These are phyloP conservation scores for Rhodotorula graminis DNA, from an alignment of 768 basidiomycete species.

Conservation along the genomic window DNA sequence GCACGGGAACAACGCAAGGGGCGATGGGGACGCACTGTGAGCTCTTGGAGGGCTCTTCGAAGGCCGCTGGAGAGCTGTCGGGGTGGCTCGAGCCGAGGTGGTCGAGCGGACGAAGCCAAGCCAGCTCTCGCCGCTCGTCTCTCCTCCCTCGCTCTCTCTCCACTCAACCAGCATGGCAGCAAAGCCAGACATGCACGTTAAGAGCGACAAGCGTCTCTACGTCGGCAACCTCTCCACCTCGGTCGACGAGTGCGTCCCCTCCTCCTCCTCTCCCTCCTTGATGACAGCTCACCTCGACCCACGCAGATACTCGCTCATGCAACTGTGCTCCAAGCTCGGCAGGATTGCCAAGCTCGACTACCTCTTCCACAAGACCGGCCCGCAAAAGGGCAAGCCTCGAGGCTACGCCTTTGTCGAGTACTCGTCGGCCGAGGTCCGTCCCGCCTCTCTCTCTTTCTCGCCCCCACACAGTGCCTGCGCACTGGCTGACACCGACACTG, in stretches of 20 bases:
- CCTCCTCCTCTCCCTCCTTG: not conserved
- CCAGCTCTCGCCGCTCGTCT: too few relatives aligned
- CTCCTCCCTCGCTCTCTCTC: too few relatives aligned
- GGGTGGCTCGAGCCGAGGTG: too few relatives aligned
- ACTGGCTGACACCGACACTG: not conserved
- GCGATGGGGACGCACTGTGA: too few relatives aligned
- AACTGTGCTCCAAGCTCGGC: slow-evolving; percentile 85
- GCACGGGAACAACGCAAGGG: too few relatives aligned
- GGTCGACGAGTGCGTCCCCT: slow-evolving; percentile 33
- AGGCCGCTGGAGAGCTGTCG: too few relatives aligned
- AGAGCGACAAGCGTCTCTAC: slow-evolving; percentile 35
- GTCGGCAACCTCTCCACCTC: slow-evolving; percentile 35
- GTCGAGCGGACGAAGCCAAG: too few relatives aligned
- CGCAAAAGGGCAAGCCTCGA: slow-evolving; percentile 81
- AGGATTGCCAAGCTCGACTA: slow-evolving; percentile 89
- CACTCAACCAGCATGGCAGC: not conserved
- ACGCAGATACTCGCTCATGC: slow-evolving; percentile 74
- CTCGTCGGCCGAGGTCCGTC: slow-evolving; percentile 68
- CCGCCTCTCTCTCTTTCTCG: not conserved
- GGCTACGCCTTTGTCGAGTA: slow-evolving; percentile 95
- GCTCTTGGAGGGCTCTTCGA: too few relatives aligned
- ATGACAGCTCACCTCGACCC: not conserved
- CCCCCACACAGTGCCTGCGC: too few relatives aligned
- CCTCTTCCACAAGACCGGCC: slow-evolving; percentile 88
- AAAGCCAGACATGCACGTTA: not conserved